Evolutionary conservation across 179 eudicot species (phyloP).

Genomic region (Beta corolliflora): DNA sequence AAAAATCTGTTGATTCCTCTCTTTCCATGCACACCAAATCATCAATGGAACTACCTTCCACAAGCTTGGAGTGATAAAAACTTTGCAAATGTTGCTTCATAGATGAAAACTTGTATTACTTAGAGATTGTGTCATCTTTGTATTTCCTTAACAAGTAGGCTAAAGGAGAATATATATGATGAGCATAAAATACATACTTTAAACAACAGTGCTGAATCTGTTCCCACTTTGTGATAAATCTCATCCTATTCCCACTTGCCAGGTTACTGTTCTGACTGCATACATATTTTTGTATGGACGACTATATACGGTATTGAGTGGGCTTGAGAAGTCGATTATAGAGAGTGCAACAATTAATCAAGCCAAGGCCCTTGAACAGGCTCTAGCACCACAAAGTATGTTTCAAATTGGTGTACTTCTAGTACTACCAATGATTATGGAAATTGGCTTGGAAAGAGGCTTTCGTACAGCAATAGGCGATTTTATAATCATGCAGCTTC

Average conservation of each 20-base stretch:
- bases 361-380: conserved; percentile 61
- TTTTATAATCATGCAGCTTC: conserved; percentile 76
- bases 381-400: conserved; percentile 68
- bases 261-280: conserved; percentile 82
- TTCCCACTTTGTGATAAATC: conserved; percentile 5
- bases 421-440: conserved; percentile 82
- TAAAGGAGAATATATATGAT: not conserved
- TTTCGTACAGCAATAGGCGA: conserved; percentile 72
- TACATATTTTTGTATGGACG: conserved; percentile 84
- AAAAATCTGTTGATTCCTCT: not conserved
- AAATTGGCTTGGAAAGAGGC: conserved; percentile 76
- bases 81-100: conserved; percentile 9
- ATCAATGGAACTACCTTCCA: not conserved
- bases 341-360: conserved; percentile 42
- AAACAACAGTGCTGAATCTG: no score
- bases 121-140: not conserved
- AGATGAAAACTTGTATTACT: not conserved
- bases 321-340: conserved; percentile 69
- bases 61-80: not conserved
- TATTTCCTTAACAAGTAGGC: not conserved
- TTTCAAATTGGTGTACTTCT: conserved; percentile 68
- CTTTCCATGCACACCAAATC: not conserved
- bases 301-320: conserved; percentile 82
- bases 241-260: conserved; percentile 24
- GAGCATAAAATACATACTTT: not conserved